Percentiles rank a stretch among this genome's conserved stretches.
Evolutionary conservation across 441 rosid genomes (phyloP).

Genomic region (Sinapis alba): DNA sequence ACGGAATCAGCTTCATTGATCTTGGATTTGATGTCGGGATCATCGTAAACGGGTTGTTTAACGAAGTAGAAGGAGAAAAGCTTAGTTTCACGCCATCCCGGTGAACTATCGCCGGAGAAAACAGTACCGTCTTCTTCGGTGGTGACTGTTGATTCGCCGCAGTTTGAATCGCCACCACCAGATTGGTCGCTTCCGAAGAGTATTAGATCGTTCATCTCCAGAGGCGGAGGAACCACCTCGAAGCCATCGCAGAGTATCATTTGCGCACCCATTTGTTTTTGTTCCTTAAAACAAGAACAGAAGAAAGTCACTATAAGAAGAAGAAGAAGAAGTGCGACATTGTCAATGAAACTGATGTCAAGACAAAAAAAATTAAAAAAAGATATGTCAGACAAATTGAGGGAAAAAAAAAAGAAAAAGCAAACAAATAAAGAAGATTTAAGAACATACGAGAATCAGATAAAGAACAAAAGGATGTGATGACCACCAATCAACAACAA

Average conservation of each 20-base stretch:
- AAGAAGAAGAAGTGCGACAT: conserved; percentile 6
- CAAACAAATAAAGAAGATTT: conserved; percentile 4
- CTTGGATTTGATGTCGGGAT: conserved; percentile 65
- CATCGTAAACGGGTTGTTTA: conserved; percentile 57
- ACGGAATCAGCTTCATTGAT: conserved; percentile 73
- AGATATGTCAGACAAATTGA: conserved; percentile 7
- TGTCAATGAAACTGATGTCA: conserved; percentile 12
- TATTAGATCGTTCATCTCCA: conserved; percentile 28
- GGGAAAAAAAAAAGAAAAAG: neutral
- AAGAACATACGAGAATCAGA: conserved; percentile 28
- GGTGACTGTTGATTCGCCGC: conserved; percentile 30
- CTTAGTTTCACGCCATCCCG: conserved; percentile 21
- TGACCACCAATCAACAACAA: conserved; percentile 21
- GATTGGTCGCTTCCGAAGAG: conserved; percentile 30
- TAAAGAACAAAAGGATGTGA: conserved; percentile 1
- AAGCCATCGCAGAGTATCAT: conserved; percentile 37
- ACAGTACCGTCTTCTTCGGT: conserved; percentile 37
- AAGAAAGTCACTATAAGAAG: conserved; percentile 22
- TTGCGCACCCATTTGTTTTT: conserved; percentile 27
- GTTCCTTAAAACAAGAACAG: conserved; percentile 1
- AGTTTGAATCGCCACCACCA: conserved; percentile 2
- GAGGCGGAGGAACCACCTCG: conserved; percentile 43
- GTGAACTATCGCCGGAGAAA: conserved; percentile 41
- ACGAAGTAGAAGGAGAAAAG: conserved; percentile 55
- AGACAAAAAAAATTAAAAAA: neutral